These are phyloP conservation scores for Lojkania enalia DNA, from an alignment of 2,329 filamentous ascomycete genomes.

Conservation along the genomic window DNA sequence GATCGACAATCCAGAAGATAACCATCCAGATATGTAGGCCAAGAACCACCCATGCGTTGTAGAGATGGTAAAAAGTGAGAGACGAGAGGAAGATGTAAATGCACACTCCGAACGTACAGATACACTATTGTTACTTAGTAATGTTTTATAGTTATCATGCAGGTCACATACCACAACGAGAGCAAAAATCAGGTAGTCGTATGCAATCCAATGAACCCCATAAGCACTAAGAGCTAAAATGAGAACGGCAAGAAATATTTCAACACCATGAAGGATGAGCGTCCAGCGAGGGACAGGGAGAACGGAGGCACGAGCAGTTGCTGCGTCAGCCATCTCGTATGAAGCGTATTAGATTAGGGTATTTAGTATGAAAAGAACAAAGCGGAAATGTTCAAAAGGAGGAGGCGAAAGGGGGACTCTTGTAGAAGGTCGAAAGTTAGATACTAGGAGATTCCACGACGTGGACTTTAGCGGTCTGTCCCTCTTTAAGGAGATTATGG, in stretches of 20 bases:
- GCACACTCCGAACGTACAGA: slow-evolving; percentile 51
- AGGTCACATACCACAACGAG: slow-evolving; percentile 18
- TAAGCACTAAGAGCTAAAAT: slow-evolving; percentile 56
- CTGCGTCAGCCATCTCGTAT: neutral
- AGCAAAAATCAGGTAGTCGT: slow-evolving; percentile 45
- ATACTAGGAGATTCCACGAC: no score
- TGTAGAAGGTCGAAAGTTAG: no score
- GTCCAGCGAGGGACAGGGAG: slow-evolving; percentile 21
- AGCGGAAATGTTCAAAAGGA: no score
- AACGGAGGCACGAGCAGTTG: slow-evolving; percentile 5
- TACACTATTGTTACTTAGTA: slow-evolving; percentile 32
- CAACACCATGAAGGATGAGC: slow-evolving; percentile 23
- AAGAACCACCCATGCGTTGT: slow-evolving; percentile 60
- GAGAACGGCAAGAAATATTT: slow-evolving; percentile 49
- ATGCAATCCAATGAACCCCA: slow-evolving; percentile 44
- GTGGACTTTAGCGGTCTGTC: no score
- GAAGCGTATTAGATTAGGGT: no score
- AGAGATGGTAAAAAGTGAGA: slow-evolving; percentile 46
- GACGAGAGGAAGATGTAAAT: slow-evolving; percentile 55
- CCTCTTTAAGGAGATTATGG: no score
- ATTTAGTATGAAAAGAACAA: no score
- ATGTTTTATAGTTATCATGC: neutral
- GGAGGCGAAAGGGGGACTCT: no score
- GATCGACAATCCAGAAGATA: slow-evolving; percentile 56
- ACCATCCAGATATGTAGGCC: slow-evolving; percentile 56